A percentile compares a stretch with the other conserved stretches of the same genome.
Conservation (phyloP, 345 rosid genomes). For the Gossypium herbaceum region DNA sequence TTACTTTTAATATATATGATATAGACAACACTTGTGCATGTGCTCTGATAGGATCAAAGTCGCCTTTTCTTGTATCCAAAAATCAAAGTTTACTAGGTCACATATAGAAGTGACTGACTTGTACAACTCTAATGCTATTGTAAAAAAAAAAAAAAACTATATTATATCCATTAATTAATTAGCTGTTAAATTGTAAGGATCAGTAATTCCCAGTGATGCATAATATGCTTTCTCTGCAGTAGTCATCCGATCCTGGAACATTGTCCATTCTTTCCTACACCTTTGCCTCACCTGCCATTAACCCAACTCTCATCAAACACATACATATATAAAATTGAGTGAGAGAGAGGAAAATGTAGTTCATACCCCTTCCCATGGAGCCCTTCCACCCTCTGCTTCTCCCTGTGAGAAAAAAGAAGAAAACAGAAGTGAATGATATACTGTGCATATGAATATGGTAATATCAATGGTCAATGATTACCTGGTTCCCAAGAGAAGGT, state of each 20-base stretch:
- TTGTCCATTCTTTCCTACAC: constrained; percentile 78
- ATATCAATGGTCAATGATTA: constrained; percentile 19
- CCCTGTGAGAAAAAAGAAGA: constrained; percentile 40
- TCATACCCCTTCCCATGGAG: constrained; percentile 72
- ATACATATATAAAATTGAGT: neutral
- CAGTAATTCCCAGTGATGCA: constrained; percentile 30
- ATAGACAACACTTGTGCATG: neutral
- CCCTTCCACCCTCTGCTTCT: constrained; percentile 34
- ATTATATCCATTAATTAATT: constrained; percentile 12
- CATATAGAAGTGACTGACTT: neutral
- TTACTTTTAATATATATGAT: neutral
- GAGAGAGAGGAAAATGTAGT: neutral
- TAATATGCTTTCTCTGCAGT: constrained; percentile 63
- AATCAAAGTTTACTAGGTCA: neutral
- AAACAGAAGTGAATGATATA: neutral
- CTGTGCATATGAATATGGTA: neutral
- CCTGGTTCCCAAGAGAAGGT: constrained; percentile 74
- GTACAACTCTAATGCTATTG: neutral
- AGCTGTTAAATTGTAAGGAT: constrained; percentile 26
- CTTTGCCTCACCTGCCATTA: constrained; percentile 71
- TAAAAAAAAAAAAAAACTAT: neutral
- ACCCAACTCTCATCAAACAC: neutral
- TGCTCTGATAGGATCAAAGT: neutral
- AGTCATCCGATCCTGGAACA: constrained; percentile 61
- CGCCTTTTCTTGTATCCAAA: neutral